Base-by-base conservation (phyloP, 345 rosid genomes). In the Sisymbrium irio region DNA sequence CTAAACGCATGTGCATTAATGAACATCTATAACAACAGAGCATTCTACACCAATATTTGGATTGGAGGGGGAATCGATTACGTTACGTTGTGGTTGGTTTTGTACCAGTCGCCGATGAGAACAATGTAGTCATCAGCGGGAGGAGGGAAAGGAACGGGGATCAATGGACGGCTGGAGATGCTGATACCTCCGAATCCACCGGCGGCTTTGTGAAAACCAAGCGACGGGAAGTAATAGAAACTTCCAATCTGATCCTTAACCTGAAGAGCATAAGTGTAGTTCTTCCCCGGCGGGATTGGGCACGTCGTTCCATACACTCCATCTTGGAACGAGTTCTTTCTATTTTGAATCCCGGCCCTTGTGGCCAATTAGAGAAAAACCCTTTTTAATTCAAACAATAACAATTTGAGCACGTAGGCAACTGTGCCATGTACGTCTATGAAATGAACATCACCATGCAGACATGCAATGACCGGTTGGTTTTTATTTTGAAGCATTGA, bases 271-370 rank as follows among this genome's bases (percentile, higher is more conserved):
- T 73, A 73, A 8, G 77, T 73, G 65, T 65, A 73, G 59, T 73
- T 73, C 33, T 35, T 65, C 32, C 87, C 91, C 0, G 95, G 95
- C 27, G 92, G 97, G 18, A 91, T 88, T 4, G 91, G 95, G 28
- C 97, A 91, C 0, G 97, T 88, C 7, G 97, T 91, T 44, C 97
- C 97, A 13, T 50, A 75, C 2, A 91, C 91, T 14, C 97, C 95
- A 30, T 91, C 97, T 50, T 75, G 83, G 25, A 1, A 91, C 3
- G 95, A 89, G 14, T 73, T 56, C 27, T 12, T 73, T 45, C 15
- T 9, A 6, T 65, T 65, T 19, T 12, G 11, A 10, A 65, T 45
- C 20, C 77, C 59, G 4, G 22, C 22, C 61, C 61, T 56, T 49
- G 55, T 49, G 55, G 25, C 25, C 25, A 11, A 13, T 19, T 17